phyloP scores from a whole-genome alignment of 2,329 filamentous ascomycete species.

The Neocucurbitaria cava region DNA sequence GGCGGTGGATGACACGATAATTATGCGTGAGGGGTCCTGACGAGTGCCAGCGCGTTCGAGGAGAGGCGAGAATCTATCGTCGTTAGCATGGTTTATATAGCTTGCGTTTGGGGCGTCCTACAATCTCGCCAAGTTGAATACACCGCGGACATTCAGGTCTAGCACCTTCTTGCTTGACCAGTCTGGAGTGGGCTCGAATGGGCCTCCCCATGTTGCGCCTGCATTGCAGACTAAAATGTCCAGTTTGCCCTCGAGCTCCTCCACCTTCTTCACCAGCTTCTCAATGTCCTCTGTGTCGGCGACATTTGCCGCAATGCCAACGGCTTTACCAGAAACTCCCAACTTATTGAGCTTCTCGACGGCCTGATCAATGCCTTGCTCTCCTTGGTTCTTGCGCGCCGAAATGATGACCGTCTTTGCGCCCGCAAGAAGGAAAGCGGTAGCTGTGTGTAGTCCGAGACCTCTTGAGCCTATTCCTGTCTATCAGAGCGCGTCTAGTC shows the following conservation, averaged over 20 bases:
- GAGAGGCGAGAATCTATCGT: slow-evolving; percentile 43
- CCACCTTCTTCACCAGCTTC: slow-evolving; percentile 40
- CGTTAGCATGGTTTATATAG: neutral
- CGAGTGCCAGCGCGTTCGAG: slow-evolving; percentile 41
- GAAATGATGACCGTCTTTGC: slow-evolving; percentile 50
- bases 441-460: slow-evolving; percentile 49
- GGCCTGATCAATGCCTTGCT: slow-evolving; percentile 48
- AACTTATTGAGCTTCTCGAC: slow-evolving; percentile 49
- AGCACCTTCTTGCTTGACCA: slow-evolving; percentile 47
- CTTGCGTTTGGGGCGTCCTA: slow-evolving; percentile 13
- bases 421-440: slow-evolving; percentile 50
- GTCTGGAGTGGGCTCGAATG: slow-evolving; percentile 48
- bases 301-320: slow-evolving; percentile 49
- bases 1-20: slow-evolving; percentile 46
- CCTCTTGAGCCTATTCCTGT: slow-evolving; percentile 47
- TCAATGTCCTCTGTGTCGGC: slow-evolving; percentile 47
- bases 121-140: slow-evolving; percentile 49
- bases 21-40: slow-evolving; percentile 46
- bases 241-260: slow-evolving; percentile 39
- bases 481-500: neutral
- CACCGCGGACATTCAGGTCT: slow-evolving; percentile 50
- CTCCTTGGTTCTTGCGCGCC: slow-evolving; percentile 47
- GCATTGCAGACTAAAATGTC: slow-evolving; percentile 51
- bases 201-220: slow-evolving; percentile 49
- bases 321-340: slow-evolving; percentile 40